Evolutionary conservation across 371 early-diverging fungal species (phyloP).

Genomic region (Mucor saturninus): DNA sequence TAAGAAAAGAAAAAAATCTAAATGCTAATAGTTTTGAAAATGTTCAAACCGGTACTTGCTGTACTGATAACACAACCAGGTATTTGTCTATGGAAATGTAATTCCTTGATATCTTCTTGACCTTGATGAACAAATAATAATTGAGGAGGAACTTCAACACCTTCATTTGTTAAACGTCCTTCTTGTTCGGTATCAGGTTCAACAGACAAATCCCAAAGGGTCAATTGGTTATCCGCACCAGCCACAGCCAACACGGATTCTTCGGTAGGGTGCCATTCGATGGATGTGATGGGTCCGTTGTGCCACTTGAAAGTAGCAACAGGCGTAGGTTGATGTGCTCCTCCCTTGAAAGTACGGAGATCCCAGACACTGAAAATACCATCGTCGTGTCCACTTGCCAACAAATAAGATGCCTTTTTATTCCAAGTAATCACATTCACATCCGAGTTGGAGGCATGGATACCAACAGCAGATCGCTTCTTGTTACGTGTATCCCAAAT

Average conservation of each 20-base stretch:
- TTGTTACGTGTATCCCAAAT: conserved; percentile 93
- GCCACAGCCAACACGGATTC: conserved; percentile 91
- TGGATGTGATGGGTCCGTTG: conserved; percentile 88
- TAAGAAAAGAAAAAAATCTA: conserved; percentile 17
- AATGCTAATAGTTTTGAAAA: conserved; percentile 90
- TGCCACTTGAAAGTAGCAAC: conserved; percentile 98
- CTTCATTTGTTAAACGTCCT: conserved; percentile 60
- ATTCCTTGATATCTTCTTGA: conserved; percentile 91
- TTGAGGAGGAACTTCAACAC: conserved; percentile 90
- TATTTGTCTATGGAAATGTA: conserved; percentile 95
- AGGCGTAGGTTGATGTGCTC: conserved; percentile 68
- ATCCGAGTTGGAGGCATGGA: conserved; percentile 85
- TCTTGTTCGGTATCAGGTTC: conserved; percentile 94
- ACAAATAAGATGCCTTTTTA: conserved; percentile 74
- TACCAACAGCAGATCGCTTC: conserved; percentile 76
- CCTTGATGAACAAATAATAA: conserved; percentile 96
- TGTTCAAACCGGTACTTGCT: conserved; percentile 88
- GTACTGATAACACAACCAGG: conserved; percentile 91
- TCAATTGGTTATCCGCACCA: conserved; percentile 95
- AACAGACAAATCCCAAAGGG: conserved; percentile 97
- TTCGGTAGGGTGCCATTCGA: conserved; percentile 97
- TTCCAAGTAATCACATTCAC: conserved; percentile 98
- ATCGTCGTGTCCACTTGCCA: conserved; percentile 94
- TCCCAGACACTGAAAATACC: conserved; percentile 96
- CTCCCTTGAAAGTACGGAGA: conserved; percentile 75